Conservation (phyloP, 2,329 filamentous ascomycete species). For the Ophiostoma novo-ulmi region DNA sequence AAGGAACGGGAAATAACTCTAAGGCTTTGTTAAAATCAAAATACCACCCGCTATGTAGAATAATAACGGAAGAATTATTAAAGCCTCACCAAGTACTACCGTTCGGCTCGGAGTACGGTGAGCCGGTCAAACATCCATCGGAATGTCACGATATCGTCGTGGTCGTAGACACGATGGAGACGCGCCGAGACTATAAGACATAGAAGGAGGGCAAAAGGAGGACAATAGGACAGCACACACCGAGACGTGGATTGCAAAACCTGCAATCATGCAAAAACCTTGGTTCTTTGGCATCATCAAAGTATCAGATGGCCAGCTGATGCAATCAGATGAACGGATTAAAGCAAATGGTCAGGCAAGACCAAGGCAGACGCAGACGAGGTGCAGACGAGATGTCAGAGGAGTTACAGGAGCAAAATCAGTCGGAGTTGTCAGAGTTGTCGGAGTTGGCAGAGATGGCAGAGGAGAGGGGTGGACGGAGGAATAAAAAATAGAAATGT, state of each 20-base stretch:
- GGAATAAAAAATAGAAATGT: not conserved
- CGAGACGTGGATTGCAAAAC: not conserved
- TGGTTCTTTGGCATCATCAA: not conserved
- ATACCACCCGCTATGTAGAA: not conserved
- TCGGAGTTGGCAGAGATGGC: not conserved
- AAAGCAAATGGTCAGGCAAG: not conserved
- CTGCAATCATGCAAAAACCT: not conserved
- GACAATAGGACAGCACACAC: not conserved
- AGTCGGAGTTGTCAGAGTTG: no score
- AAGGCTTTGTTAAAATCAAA: not conserved
- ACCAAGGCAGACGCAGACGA: not conserved
- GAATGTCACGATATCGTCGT: slow-evolving; percentile 2
- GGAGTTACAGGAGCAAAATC: no score
- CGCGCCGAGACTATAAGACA: not conserved
- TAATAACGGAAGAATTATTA: not conserved
- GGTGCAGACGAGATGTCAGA: no score
- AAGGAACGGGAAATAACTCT: slow-evolving; percentile 2
- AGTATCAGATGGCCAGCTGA: not conserved
- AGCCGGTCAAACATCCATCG: not conserved
- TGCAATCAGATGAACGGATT: not conserved
- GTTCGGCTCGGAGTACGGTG: not conserved
- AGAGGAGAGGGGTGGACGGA: not conserved
- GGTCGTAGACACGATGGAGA: slow-evolving; percentile 8
- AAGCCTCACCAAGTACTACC: not conserved
- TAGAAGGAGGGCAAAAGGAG: not conserved